Evolutionary conservation across 108 stramenopile genomes (phyloP), one percentile per base, ranked within the genome.

Genomic region (Skeletonema potamos): DNA sequence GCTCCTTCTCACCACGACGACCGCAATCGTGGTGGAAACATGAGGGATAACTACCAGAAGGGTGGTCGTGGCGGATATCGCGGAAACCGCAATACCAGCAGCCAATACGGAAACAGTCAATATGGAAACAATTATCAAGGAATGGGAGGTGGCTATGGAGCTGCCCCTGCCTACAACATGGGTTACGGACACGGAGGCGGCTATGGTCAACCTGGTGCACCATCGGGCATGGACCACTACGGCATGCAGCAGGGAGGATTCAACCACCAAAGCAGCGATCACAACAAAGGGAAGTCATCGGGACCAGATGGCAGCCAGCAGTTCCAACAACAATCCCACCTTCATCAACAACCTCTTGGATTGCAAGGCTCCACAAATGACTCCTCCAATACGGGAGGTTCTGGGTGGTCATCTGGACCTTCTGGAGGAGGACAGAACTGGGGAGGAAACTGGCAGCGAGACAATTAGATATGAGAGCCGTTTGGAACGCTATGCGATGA

Each of bases 1-100:
- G 88, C 66, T 29, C 86, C 89, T n/a, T 76, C 84, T 15, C 86
- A 86, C 57, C 82, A 88, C 54, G 85, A 93, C 36, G 89, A 89
- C 27, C 86, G 74, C 15, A 51, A 64, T 26, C 65, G 43, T 55
- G 57, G 65, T 66, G 79, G 55, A 54, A 84, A 76, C 76, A 84
- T 65, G 80, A 71, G 76, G 62, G 89, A 88, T 56, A 88, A 89
- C 41, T 88, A 91, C 83, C 86, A 84, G 51, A 85, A 86, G 54
- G 80, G 73, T 44, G 73, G 75, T 30, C 59, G 78, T 18, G 92
- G 92, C 17, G 87, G 89, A 68, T 89, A 92, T 70, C 85, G 88
- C 48, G 86, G 86, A 60, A 79, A 84, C 32, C 57, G 57, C 37
- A 72, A 58, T 26, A 79, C 79, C 74, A 70, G 82, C 67, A 76